Base-by-base conservation (phyloP, 2,329 filamentous ascomycete genomes). In the Penicillium brasilianum region DNA sequence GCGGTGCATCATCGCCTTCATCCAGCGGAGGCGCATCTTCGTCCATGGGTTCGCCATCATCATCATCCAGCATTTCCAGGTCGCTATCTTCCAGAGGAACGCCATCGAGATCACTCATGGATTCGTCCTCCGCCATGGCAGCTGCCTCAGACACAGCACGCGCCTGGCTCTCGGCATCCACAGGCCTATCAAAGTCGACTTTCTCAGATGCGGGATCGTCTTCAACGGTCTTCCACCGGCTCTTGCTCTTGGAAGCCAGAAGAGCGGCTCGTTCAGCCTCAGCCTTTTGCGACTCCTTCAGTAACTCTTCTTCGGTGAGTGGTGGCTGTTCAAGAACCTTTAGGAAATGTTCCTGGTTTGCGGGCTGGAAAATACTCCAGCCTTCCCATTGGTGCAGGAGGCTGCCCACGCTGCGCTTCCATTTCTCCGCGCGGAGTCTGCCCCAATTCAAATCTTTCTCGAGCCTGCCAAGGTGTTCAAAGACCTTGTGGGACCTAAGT, bases 341-440 rank as follows among this genome's bases (percentile, higher is more conserved):
- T 32, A 86, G 85, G 64, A 96, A 90, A 30, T 85, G 78, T 64
- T 91, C 89, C 66, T 94, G 90, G 51, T 86, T 88, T 58, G 89
- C 87, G 32, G 87, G 85, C 1, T 90, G 88, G 67, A 96, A 96
- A 1, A 86, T 83, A 68, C 81, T 85, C 82, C 84, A 85, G 11
- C 81, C 81, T 74, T 87, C 84, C 85, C 91, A 95, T 37, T 92
- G 79, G 50, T 85, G 83, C 9, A 95, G 79, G 1, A 95, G 82
- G 6, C 87, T 82, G 2, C 84, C 84, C 41, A 95, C 83, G 69
- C 90, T 92, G 53, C 91, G 85, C 75, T 90, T 91, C 90, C 91
- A 95, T 76, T 94, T 93, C 64, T 95, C 91, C 3, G 89, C 88
- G 20, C 91, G 88, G 63, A 97, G 80, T 1, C 91, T 87, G 10